phyloP scores from a whole-genome alignment of 352 stramenopile genomes.

The Phytophthora pinifolia region DNA sequence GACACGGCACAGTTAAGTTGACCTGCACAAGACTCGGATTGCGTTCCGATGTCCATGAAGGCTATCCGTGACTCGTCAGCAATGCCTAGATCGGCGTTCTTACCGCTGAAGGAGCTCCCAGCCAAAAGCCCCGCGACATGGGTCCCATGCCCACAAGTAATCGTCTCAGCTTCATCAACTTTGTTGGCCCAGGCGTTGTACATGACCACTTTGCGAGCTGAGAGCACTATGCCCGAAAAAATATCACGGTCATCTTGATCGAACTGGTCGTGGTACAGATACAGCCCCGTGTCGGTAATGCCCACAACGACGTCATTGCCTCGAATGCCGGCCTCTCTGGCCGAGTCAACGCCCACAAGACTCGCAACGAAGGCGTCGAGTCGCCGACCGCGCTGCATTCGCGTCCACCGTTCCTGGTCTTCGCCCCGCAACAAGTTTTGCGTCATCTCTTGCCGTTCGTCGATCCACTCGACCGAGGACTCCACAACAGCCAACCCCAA shows the following conservation, averaged over 20 bases:
- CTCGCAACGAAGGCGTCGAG: conserved; percentile 62
- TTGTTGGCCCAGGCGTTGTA: conserved; percentile 78
- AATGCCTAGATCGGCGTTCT: conserved; percentile 63
- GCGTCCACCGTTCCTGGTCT: conserved; percentile 26
- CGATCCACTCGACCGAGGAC: conserved; percentile 62
- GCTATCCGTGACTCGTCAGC: conserved; percentile 79
- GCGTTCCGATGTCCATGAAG: conserved; percentile 90
- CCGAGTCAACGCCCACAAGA: conserved; percentile 67
- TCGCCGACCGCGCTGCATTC: conserved; percentile 36
- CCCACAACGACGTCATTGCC: conserved; percentile 74
- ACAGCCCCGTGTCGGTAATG: conserved; percentile 82
- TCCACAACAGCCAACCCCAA: conserved; percentile 53
- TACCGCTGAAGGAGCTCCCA: conserved; percentile 70
- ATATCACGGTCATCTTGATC: conserved; percentile 62
- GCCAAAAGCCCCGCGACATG: conserved; percentile 84
- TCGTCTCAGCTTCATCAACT: conserved; percentile 61
- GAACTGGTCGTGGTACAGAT: conserved; percentile 85
- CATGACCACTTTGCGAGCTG: conserved; percentile 71
- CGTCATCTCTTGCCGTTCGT: conserved; percentile 41
- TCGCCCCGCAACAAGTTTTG: conserved; percentile 34
- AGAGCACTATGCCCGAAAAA: conserved; percentile 39
- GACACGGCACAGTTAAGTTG: conserved; percentile 50
- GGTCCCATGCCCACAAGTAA: conserved; percentile 86
- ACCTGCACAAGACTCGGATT: conserved; percentile 49
- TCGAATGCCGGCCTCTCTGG: conserved; percentile 57